Base-by-base conservation (phyloP, 305 asterid species). In the Rubia peregrina region DNA sequence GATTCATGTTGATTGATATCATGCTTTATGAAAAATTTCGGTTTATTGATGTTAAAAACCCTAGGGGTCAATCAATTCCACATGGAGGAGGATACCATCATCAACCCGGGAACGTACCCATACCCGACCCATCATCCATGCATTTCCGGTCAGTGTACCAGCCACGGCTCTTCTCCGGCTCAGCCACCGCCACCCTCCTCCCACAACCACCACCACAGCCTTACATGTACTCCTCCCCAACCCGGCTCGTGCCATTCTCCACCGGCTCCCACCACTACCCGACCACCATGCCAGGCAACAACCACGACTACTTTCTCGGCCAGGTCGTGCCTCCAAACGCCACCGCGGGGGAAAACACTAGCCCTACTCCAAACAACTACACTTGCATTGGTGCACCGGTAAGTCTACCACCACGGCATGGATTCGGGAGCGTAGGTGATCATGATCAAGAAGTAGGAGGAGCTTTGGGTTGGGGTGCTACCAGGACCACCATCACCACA, bases 301-400 rank as follows among this genome's bases (percentile, higher is more conserved):
- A 12, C 42, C 62, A 74, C 38, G 94, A 89, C 61, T 91, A 85
- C 81, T 83, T 76, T 14, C 65, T 89, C 26, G 96, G 96, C 1
- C 94, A 83, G 13, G 87, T 81, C 7, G 67, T 89, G 51, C 69
- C 83, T 0, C 76, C 74, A 44, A 68, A 71, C 70, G 69, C 68
- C 38, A 42, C 38, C 55, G 68, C 36, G 13, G 74, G 43, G 9
- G 72, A 73, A 64, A 8, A 53, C 16, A 36, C 9, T 9, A 40
- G 21, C 14, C 59, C 59, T 40, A 33, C 65, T 24, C 67, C 68
- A 9, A 63, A 12, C 30, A 82, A 78, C 61, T 85, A 89, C 86
- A 85, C 92, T 26, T 86, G 94, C 85, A 76, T 91, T 17, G 96
- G 96, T 13, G 96, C 95, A 12, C 95, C 95, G 60, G 83, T 87